Evolutionary conservation across 2,329 filamentous ascomycete species (phyloP).

Genomic region (Phialocephala subalpina): DNA sequence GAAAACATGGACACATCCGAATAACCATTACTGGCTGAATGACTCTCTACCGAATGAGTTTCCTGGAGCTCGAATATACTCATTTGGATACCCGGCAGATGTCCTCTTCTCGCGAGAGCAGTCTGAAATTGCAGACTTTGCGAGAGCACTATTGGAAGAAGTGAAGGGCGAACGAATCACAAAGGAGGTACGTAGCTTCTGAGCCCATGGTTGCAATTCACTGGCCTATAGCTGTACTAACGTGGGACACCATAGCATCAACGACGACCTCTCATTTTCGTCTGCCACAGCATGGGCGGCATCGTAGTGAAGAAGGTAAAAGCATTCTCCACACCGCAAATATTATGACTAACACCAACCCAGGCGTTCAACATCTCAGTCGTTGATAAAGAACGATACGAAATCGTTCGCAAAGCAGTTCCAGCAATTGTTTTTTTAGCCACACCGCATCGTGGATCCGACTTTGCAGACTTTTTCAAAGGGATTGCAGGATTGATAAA

Average conservation of each 20-base stretch:
- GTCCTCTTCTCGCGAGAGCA: slow-evolving; percentile 24
- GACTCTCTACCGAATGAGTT: slow-evolving; percentile 34
- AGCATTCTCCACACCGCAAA: too few species aligned
- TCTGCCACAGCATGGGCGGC: slow-evolving; percentile 38
- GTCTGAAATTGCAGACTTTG: slow-evolving; percentile 28
- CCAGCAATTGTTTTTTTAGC: slow-evolving; percentile 48
- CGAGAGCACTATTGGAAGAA: slow-evolving; percentile 24
- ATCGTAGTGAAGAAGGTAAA: slow-evolving; percentile 32
- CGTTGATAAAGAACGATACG: slow-evolving; percentile 28
- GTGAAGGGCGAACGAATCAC: slow-evolving; percentile 7
- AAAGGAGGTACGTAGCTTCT: neutral
- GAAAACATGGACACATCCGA: slow-evolving; percentile 36
- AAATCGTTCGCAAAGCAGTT: slow-evolving; percentile 36
- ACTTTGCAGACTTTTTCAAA: slow-evolving; percentile 26
- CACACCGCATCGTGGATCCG: slow-evolving; percentile 48
- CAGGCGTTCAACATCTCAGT: slow-evolving; percentile 25
- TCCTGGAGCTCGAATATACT: slow-evolving; percentile 34
- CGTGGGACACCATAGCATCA: neutral
- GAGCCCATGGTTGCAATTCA: neutral
- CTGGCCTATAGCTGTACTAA: neutral
- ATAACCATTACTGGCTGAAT: slow-evolving; percentile 31
- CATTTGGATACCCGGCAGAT: slow-evolving; percentile 35
- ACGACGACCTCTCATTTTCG: slow-evolving; percentile 30
- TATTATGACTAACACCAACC: neutral
- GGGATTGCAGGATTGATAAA: slow-evolving; percentile 8